Percentiles rank a stretch among this genome's conserved stretches.
phyloP scores from a whole-genome alignment of 345 rosid species.

The Gossypium bickii region DNA sequence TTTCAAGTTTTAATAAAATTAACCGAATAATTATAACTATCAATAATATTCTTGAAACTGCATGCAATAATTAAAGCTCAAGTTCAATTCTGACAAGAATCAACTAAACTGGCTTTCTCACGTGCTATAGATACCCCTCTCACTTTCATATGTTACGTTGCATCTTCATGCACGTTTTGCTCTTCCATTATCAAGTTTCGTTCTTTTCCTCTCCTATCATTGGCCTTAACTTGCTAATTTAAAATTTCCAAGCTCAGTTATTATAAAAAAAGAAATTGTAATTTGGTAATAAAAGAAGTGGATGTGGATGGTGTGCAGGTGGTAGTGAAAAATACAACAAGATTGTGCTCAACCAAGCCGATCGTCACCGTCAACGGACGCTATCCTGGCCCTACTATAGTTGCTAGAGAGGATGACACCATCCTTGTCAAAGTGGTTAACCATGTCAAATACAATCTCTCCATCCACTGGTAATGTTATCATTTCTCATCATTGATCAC shows the following conservation, averaged over 20 bases:
- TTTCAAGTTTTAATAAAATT: neutral
- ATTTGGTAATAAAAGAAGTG: too few species aligned
- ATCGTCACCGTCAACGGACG: conserved; percentile 38
- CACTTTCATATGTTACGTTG: neutral
- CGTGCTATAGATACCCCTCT: neutral
- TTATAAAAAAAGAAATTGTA: too few species aligned
- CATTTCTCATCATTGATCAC: neutral
- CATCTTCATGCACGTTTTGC: conserved; percentile 4
- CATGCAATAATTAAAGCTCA: neutral
- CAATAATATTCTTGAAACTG: neutral
- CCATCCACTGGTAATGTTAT: conserved; percentile 40
- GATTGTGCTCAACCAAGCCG: conserved; percentile 56
- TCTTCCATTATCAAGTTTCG: neutral
- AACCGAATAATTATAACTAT: neutral
- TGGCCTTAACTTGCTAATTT: neutral
- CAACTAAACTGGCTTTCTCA: neutral
- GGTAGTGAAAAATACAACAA: conserved; percentile 53
- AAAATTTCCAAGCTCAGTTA: too few species aligned
- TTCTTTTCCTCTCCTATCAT: neutral
- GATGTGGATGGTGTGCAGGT: conserved; percentile 30
- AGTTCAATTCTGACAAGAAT: neutral
- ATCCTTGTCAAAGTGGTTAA: conserved; percentile 56
- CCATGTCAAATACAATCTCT: conserved; percentile 54
- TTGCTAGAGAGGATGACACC: conserved; percentile 59
- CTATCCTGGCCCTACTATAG: conserved; percentile 53